Evolutionary conservation across 2,329 filamentous ascomycete species (phyloP), one percentile per base, ranked within the genome.

Genomic region (Trichoderma asperellum): DNA sequence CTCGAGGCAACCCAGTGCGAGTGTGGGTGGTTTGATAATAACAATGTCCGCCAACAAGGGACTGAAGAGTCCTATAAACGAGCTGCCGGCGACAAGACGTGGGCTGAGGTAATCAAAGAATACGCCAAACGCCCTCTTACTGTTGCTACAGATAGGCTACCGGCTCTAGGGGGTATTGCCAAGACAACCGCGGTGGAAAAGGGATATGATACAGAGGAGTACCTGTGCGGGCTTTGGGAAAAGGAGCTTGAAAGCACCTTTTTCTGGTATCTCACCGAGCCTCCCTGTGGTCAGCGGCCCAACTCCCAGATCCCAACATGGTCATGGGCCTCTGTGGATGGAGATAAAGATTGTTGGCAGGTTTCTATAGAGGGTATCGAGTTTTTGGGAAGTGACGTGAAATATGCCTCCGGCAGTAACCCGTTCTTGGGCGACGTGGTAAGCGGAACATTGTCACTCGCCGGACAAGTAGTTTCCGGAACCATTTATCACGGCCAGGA

Each of bases 291-390:
- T 2, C 37, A 52, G 7, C 37, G 57, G 14, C 21, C 43, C 3
- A 49, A 55, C 7, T 18, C 49, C 8, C 43, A 49, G n/a, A 59
- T 69, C 27, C 71, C 71, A 0, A 64, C 68, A 16, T 71, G 62
- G 68, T 71, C 71, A 24, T 71, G 71, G 71, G 71, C 71, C 10
- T 71, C 68, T 27, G 68, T 70, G 7, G 18, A 35, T 7, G 71
- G 71, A 34, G 40, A 34, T 12, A 27, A 70, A 4, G 27, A 67
- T 1, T 70, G 55, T 35, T 70, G 68, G 61, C 35, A 47, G 2
- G 32, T 29, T 7, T 59, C 52, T 27, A 16, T 56, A 7, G 70
- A 70, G 43, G 57, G 24, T 10, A 34, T 68, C 24, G 57, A 71
- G 35, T 70, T 70, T 37, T 34, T 58, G 24, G 70, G 58, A 14